phyloP scores from a whole-genome alignment of 257 asterid species.

The Mitragyna speciosa region DNA sequence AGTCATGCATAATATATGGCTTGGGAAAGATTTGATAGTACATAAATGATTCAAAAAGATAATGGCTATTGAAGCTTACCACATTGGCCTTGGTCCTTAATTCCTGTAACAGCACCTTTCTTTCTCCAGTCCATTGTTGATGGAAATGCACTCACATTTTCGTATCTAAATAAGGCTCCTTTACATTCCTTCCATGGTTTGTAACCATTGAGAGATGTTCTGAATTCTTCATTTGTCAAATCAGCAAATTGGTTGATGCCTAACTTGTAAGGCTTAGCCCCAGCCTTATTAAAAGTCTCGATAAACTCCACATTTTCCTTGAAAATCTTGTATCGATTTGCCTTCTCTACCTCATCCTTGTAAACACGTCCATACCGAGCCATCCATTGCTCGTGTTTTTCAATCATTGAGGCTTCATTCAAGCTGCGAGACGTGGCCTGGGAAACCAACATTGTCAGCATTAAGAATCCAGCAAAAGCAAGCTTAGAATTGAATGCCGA shows the following conservation, averaged over 20 bases:
- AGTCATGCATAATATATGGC: no score
- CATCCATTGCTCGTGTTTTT: constrained; percentile 15
- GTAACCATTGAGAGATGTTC: constrained; percentile 11
- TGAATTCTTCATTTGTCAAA: constrained; percentile 13
- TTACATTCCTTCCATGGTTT: constrained; percentile 13
- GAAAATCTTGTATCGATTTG: constrained; percentile 1
- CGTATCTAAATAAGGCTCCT: constrained; percentile 5
- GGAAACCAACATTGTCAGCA: not conserved
- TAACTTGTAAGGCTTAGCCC: constrained; percentile 1
- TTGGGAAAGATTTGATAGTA: no score
- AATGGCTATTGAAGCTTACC: not conserved
- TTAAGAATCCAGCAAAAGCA: not conserved
- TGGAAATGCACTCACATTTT: constrained; percentile 8
- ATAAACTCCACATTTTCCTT: constrained; percentile 9
- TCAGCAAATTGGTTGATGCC: constrained; percentile 14
- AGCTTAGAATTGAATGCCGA: not conserved
- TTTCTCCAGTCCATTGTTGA: constrained; percentile 7
- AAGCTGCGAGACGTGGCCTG: constrained; percentile 7
- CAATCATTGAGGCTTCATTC: not conserved
- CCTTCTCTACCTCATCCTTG: constrained; percentile 3
- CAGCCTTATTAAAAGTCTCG: not conserved
- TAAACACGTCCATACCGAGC: not conserved
- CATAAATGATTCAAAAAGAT: no score
- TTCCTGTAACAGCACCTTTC: constrained; percentile 14
- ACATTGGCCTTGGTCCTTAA: constrained; percentile 21